Base-by-base conservation (phyloP, 306 rosid species). In the Vicia faba region DNA sequence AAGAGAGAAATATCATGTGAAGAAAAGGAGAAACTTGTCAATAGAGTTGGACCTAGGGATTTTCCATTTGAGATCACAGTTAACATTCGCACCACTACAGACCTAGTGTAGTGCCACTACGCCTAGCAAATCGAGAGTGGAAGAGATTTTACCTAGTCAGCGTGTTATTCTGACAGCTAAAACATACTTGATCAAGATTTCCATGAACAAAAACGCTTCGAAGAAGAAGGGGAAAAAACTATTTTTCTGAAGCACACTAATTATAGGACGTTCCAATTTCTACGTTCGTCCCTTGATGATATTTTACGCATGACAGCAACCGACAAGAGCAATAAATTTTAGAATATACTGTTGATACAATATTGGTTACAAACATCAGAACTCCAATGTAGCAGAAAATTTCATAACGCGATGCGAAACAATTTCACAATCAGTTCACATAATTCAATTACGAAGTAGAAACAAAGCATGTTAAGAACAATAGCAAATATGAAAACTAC, bases 351-450 rank as follows among this genome's bases (percentile, higher is more conserved):
- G 2, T 0, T 13, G 61, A 26, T 26, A 51, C 5, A 46, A 26
- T n/a, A n/a, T n/a, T 35, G 12, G 51, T 40, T 15, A 72, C 55
- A 71, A 67, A 56, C 43, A 59, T 35, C 64, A 69, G 11, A 64
- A 44, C 69, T 71, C 29, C 68, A 45, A 69, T 51, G 23, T 33
- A 12, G 41, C 53, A 51, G 40, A n/a, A 55, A 45, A 51, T 1
- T 19, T 33, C 43, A 63, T 36, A 15, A 50, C 45, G 12, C 2
- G 7, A 2, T 60, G 59, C 45, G 59, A 50, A 60, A 64, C 18
- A 73, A 69, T 19, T 58, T 73, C 26, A n/a, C 58, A 49, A 68
- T 44, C 48, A 43, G 53, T 48, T 53, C 73, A 25, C 33, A 23
- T 18, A 59, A 28, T 36, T 48, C 57, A 25, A 68, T 14, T 53